Evolutionary conservation across 1,284 basidiomycete species (phyloP).

Genomic region (Agroathelia rolfsii): DNA sequence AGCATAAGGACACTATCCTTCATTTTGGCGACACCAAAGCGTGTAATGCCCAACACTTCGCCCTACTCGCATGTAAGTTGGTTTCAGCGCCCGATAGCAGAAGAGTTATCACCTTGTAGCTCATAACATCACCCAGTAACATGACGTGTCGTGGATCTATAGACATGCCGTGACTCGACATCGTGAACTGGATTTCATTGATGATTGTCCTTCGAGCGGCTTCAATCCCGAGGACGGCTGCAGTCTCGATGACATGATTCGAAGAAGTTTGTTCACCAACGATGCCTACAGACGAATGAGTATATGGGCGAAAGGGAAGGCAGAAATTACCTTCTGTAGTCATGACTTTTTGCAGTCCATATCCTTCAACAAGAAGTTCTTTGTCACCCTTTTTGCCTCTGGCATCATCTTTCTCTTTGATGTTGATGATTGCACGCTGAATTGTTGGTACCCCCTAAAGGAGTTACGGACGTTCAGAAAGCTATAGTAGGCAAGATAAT

Average conservation of each 20-base stretch:
- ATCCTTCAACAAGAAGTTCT: constrained; percentile 89
- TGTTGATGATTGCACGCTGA: constrained; percentile 86
- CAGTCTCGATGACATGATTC: constrained; percentile 97
- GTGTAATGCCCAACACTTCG: constrained; percentile 96
- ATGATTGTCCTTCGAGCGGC: constrained; percentile 92
- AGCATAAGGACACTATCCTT: constrained; percentile 99
- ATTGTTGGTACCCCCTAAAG: constrained; percentile 73
- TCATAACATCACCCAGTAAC: constrained; percentile 98
- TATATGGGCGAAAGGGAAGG: neutral
- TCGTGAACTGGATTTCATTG: constrained; percentile 96
- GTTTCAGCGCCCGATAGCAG: neutral
- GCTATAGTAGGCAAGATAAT: neutral
- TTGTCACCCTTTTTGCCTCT: constrained; percentile 76
- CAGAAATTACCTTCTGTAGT: constrained; percentile 73
- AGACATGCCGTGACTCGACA: constrained; percentile 96
- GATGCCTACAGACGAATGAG: constrained; percentile 51
- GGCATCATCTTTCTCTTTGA: constrained; percentile 73
- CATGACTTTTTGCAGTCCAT: constrained; percentile 98
- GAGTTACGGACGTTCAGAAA: no score
- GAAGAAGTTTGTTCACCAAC: constrained; percentile 88
- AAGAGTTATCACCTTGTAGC: constrained; percentile 67
- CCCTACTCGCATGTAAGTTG: constrained; percentile 42
- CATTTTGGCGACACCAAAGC: constrained; percentile 99
- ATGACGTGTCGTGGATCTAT: constrained; percentile 99
- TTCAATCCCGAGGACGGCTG: constrained; percentile 93